Percentiles rank a stretch among this genome's conserved stretches.
Conservation (phyloP, 73 alveolate species). For the Paramecium tetraurelia region DNA sequence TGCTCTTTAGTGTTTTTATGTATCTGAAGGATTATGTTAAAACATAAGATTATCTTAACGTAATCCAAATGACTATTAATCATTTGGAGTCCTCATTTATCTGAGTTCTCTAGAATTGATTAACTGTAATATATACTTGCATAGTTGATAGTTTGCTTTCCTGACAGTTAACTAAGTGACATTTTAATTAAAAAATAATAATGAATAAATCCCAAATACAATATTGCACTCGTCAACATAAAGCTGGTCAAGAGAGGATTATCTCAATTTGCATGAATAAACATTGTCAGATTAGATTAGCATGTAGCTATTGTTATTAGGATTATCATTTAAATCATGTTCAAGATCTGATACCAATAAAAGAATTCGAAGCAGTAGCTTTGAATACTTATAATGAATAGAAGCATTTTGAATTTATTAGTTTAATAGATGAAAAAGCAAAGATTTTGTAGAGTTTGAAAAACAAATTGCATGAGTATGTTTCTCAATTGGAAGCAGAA, state of each 20-base stretch:
- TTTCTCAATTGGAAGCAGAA: background rate
- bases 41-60: background rate
- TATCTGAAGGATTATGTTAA: background rate
- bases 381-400: conserved; percentile 3
- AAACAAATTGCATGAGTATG: background rate
- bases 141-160: conserved; percentile 8
- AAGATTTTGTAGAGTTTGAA: background rate
- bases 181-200: background rate
- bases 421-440: conserved; percentile 5
- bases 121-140: background rate
- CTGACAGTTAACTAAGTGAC: conserved; percentile 24
- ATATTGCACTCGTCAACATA: background rate
- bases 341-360: background rate
- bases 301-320: background rate
- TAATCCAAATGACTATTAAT: background rate
- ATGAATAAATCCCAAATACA: background rate
- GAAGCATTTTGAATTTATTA: background rate
- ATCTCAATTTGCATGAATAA: background rate
- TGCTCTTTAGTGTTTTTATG: background rate
- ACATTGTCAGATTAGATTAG: background rate
- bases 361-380: background rate
- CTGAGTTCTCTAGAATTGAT: conserved; percentile 43
- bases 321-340: background rate
- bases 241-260: background rate
- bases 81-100: conserved; percentile 43